Conservation (phyloP, 495 filamentous ascomycete species). For the Talaromyces trachyspermus region DNA sequence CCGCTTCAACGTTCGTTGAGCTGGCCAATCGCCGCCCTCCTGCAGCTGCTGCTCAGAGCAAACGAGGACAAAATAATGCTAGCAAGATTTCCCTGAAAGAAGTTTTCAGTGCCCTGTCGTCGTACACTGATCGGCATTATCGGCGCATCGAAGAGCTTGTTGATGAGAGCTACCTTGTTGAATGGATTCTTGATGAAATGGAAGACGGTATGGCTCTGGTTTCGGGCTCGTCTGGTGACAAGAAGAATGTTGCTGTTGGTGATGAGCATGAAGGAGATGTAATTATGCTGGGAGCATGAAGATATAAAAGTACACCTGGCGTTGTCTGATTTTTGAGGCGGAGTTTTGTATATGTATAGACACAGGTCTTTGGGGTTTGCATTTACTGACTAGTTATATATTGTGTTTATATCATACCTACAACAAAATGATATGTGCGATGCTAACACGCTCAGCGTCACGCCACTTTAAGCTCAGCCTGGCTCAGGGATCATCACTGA, state of each 20-base stretch:
- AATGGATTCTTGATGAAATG: conserved; percentile 91
- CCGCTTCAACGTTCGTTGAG: conserved; percentile 62
- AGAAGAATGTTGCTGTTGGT: conserved; percentile 17
- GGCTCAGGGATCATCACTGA: too few species aligned
- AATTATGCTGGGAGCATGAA: conserved; percentile 35
- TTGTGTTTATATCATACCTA: neutral
- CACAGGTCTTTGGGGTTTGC: neutral
- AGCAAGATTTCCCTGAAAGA: conserved; percentile 66
- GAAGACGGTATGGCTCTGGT: conserved; percentile 53
- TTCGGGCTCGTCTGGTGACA: conserved; percentile 9
- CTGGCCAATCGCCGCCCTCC: conserved; percentile 37
- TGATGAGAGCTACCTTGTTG: conserved; percentile 92
- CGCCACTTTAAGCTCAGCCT: too few species aligned
- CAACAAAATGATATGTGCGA: neutral
- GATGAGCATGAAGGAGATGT: conserved; percentile 38
- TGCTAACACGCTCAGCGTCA: neutral
- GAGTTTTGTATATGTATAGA: conserved; percentile 7
- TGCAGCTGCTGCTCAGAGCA: conserved; percentile 28
- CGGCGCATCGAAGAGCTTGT: conserved; percentile 75
- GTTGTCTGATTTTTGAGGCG: conserved; percentile 12
- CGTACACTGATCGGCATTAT: conserved; percentile 90
- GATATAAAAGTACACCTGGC: conserved; percentile 8
- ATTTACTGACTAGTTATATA: neutral
- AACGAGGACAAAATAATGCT: conserved; percentile 20
- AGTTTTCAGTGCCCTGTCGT: conserved; percentile 70